These are phyloP conservation scores for Cucurbitaria berberidis DNA, from an alignment of 2,329 filamentous ascomycete genomes.

Conservation along the genomic window DNA sequence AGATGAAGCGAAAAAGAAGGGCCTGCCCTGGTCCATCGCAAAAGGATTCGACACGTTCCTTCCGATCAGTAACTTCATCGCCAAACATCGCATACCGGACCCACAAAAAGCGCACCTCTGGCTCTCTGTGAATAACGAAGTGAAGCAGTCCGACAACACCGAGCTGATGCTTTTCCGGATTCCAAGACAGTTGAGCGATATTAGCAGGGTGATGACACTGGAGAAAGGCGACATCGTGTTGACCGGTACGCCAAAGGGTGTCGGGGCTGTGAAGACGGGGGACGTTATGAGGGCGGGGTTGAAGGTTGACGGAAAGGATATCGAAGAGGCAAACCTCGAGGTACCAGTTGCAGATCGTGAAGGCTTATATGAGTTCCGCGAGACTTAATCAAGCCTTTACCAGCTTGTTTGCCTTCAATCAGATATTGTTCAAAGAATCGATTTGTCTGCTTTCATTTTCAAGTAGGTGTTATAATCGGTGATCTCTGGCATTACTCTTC, in stretches of 20 bases:
- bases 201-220: slow-evolving; percentile 92
- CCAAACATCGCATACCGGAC: slow-evolving; percentile 79
- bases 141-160: slow-evolving; percentile 86
- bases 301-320: slow-evolving; percentile 77
- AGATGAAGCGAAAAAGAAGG: slow-evolving; percentile 96
- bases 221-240: slow-evolving; percentile 91
- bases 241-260: slow-evolving; percentile 97
- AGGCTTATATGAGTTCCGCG: slow-evolving; percentile 74
- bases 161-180: slow-evolving; percentile 93
- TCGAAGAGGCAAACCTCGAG: slow-evolving; percentile 84
- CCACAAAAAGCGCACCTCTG: slow-evolving; percentile 89
- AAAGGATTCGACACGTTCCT: slow-evolving; percentile 99
- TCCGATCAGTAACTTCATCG: slow-evolving; percentile 81
- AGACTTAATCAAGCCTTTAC: slow-evolving; percentile 49
- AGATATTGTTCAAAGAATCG: neutral
- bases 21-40: slow-evolving; percentile 92
- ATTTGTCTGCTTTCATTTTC: neutral
- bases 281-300: slow-evolving; percentile 88
- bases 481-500: neutral
- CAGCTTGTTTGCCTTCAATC: neutral
- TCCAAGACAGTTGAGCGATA: slow-evolving; percentile 84
- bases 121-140: slow-evolving; percentile 79
- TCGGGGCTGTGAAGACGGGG: slow-evolving; percentile 82
- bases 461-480: slow-evolving; percentile 3
- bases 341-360: slow-evolving; percentile 81